Base-by-base conservation (phyloP, 108 stramenopile genomes). In the Cyclostephanos invisitatus region DNA sequence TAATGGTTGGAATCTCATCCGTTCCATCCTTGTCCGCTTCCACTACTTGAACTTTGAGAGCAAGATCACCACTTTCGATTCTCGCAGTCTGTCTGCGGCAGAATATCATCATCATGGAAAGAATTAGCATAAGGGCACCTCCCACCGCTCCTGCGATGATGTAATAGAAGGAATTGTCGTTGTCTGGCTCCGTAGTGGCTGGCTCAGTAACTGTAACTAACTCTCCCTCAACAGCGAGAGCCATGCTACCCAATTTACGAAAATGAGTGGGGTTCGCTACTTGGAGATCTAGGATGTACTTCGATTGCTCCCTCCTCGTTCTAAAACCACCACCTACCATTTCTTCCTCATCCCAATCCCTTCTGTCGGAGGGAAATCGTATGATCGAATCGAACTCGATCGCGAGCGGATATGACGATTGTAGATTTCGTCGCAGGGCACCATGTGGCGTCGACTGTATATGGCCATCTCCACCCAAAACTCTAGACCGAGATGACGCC, bases 131-230 rank as follows among this genome's bases (percentile, higher is more conserved):
- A 4, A 54, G 22, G 24, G 25, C 70, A 7, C 57, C 73, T 36
- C 80, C 80, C 27, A 56, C 69, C 46, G 36, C 73, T 29, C 58
- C 73, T 8, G 44, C 68, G 36, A 61, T 68, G 25, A 74, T 70
- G 17, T 35, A 28, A n/a, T 35, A 15, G 11, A 59, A 18, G 11
- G 58, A 37, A 25, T 54, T 54, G 25, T 12, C 53, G 0, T 27
- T 54, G 0, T 14, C 3, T 46, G 44, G 15, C 14, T 46, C 44
- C 5, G 9, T 24, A 54, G 4, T 54, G 53, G 1, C 22, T 54
- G 22, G 10, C 25, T 24, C 53, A 0, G 12, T 27, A 15, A 25
- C 53, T 42, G 61, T 62, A n/a, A 62, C 61, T 21, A 37, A 37
- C 15, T 62, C 61, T 22, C 61, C 61, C 28, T 32, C 61, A 37